Evolutionary conservation across 192 early-diverging fungal species (phyloP).

Genomic region (Dimargaris cristalligena): DNA sequence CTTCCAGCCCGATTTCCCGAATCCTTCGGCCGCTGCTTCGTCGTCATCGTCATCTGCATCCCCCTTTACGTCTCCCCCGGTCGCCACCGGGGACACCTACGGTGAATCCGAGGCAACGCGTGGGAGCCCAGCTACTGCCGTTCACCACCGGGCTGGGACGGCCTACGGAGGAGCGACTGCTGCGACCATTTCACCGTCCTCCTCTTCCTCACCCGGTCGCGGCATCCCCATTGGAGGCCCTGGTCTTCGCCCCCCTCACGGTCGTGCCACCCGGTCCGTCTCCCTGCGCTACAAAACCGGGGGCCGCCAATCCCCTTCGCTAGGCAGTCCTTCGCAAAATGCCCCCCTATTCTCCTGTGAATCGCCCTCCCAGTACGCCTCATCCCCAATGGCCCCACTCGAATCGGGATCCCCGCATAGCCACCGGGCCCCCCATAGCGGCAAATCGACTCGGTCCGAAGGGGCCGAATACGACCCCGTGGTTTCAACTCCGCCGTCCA

Average conservation of each 20-base stretch:
- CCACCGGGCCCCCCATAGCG: no score
- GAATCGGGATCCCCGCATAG: background rate
- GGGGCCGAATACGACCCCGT: background rate
- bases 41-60: background rate
- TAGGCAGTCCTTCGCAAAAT: background rate
- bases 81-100: background rate
- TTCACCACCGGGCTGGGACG: background rate
- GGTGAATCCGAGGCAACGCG: background rate
- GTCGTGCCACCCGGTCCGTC: background rate
- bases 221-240: slow-evolving; percentile 1
- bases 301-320: slow-evolving; percentile 7
- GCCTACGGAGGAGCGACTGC: background rate
- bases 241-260: background rate
- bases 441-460: no score
- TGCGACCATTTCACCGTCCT: background rate
- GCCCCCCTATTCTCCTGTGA: background rate
- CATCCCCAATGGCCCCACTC: background rate
- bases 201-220: background rate
- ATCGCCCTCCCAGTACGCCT: slow-evolving; percentile 8
- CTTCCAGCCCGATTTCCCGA: background rate
- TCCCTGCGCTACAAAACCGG: slow-evolving; percentile 8
- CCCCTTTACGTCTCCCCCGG: background rate
- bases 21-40: background rate
- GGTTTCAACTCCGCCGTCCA: background rate
- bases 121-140: background rate